Percentiles rank a stretch among this genome's conserved stretches.
Evolutionary conservation across 2,329 filamentous ascomycete species (phyloP).

Genomic region (Sporothrix mexicana): DNA sequence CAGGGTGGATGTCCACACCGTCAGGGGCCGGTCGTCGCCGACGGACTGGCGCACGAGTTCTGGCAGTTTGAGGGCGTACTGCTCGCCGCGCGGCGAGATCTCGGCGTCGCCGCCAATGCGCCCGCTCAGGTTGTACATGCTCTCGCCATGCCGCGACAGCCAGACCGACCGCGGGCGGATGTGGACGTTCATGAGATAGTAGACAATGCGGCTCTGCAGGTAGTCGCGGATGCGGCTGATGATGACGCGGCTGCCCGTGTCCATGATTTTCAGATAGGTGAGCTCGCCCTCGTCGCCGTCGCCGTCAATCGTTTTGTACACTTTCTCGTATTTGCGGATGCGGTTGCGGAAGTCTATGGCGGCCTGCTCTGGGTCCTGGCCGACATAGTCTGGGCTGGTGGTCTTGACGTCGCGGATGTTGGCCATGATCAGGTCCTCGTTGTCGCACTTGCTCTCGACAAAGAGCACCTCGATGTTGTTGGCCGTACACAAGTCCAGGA

Average conservation of each 20-base stretch:
- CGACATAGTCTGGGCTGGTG: constrained; percentile 91
- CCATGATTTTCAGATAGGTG: constrained; percentile 96
- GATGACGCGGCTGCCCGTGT: constrained; percentile 93
- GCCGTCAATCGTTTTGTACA: constrained; percentile 91
- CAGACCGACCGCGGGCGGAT: constrained; percentile 96
- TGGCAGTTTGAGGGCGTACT: constrained; percentile 84
- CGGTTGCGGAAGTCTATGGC: constrained; percentile 91
- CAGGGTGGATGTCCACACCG: constrained; percentile 67
- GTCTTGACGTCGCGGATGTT: constrained; percentile 98
- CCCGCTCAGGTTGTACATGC: constrained; percentile 85
- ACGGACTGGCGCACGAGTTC: constrained; percentile 84
- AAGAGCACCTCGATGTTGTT: constrained; percentile 90
- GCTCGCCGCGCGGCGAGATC: constrained; percentile 82
- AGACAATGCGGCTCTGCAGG: constrained; percentile 92
- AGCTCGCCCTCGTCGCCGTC: constrained; percentile 78
- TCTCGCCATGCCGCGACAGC: constrained; percentile 97
- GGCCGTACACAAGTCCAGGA: constrained; percentile 75
- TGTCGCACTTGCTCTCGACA: constrained; percentile 95
- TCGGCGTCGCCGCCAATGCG: constrained; percentile 92
- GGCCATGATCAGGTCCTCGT: constrained; percentile 95
- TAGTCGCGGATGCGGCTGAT: constrained; percentile 99
- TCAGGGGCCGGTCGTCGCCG: constrained; percentile 67
- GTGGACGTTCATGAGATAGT: constrained; percentile 98
- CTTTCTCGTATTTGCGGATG: constrained; percentile 96
- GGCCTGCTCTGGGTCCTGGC: constrained; percentile 90